phyloP scores from a whole-genome alignment of 129 eudicot species.

The Smallanthus sonchifolius region DNA sequence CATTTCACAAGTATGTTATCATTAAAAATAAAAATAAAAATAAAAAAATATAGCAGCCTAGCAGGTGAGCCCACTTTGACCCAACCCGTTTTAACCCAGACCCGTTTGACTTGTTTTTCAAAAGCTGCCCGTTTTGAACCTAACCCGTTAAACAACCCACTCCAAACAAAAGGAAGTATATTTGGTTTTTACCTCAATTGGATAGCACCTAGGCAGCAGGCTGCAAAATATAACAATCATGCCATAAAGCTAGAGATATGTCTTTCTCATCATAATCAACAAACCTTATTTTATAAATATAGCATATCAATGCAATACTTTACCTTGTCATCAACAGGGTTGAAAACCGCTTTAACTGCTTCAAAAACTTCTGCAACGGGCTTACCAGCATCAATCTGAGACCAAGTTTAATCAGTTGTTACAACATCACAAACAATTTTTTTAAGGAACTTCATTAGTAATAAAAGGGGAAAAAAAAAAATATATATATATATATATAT shows the following conservation, averaged over 20 bases:
- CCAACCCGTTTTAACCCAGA: background rate
- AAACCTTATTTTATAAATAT: background rate
- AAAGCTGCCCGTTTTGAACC: background rate
- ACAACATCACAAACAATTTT: background rate
- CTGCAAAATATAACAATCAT: constrained; percentile 29
- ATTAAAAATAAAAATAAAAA: background rate
- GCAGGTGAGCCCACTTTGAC: background rate
- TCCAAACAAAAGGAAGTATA: background rate
- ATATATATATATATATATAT: no score
- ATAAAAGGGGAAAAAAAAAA: background rate
- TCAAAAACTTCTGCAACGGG: constrained; percentile 86
- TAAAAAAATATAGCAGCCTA: background rate
- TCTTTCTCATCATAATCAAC: background rate
- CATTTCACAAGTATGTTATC: background rate
- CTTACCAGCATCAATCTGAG: constrained; percentile 78
- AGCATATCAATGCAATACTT: background rate
- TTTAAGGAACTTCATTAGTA: background rate
- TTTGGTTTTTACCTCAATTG: background rate
- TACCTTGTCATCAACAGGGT: constrained; percentile 51
- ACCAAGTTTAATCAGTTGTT: constrained; percentile 2
- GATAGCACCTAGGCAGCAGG: constrained; percentile 32
- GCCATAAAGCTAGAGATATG: background rate
- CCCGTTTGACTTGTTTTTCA: background rate
- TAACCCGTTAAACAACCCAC: background rate
- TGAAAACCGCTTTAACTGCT: constrained; percentile 72